These are phyloP conservation scores for Syncephalastrum sp. DNA, from an alignment of 371 early-diverging fungal genomes.

Conservation along the genomic window DNA sequence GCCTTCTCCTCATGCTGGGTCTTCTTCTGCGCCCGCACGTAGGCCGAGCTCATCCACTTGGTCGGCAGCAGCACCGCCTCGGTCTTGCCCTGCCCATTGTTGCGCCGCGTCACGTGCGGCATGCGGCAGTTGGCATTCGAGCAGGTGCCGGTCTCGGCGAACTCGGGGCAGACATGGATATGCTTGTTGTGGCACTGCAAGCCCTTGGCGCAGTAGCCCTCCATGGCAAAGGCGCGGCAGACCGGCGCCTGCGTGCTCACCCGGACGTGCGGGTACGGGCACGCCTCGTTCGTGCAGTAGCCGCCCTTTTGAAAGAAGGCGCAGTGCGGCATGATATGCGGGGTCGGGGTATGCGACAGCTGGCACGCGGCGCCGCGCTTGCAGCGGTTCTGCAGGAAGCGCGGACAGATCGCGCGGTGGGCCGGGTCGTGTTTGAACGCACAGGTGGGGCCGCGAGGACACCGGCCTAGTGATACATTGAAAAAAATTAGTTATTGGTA, in stretches of 20 bases:
- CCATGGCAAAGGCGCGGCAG: slow-evolving; percentile 55
- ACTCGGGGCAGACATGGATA: slow-evolving; percentile 60
- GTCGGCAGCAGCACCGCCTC: slow-evolving; percentile 30
- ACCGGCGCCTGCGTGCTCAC: slow-evolving; percentile 54
- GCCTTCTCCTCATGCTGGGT: slow-evolving; percentile 15
- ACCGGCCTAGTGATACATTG: slow-evolving; percentile 26
- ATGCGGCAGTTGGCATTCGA: slow-evolving; percentile 58
- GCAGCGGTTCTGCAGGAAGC: slow-evolving; percentile 47
- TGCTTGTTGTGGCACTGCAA: slow-evolving; percentile 50
- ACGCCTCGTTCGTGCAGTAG: slow-evolving; percentile 42
- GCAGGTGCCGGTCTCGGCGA: slow-evolving; percentile 53
- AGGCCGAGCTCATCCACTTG: slow-evolving; percentile 36
- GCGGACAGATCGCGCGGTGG: slow-evolving; percentile 56
- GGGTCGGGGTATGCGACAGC: slow-evolving; percentile 50
- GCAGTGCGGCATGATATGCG: slow-evolving; percentile 54
- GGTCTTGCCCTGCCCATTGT: slow-evolving; percentile 14
- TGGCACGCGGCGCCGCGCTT: slow-evolving; percentile 39
- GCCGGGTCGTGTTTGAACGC: slow-evolving; percentile 49
- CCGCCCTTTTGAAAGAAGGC: slow-evolving; percentile 52
- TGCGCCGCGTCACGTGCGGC: slow-evolving; percentile 51
- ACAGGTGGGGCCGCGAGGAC: slow-evolving; percentile 30
- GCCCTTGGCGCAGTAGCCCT: slow-evolving; percentile 58
- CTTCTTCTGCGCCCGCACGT: slow-evolving; percentile 30
- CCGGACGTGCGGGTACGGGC: slow-evolving; percentile 53
- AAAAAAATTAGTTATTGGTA: neutral